Conservation (phyloP, 768 basidiomycete species). For the Phlebiopsis flavidoalba region DNA sequence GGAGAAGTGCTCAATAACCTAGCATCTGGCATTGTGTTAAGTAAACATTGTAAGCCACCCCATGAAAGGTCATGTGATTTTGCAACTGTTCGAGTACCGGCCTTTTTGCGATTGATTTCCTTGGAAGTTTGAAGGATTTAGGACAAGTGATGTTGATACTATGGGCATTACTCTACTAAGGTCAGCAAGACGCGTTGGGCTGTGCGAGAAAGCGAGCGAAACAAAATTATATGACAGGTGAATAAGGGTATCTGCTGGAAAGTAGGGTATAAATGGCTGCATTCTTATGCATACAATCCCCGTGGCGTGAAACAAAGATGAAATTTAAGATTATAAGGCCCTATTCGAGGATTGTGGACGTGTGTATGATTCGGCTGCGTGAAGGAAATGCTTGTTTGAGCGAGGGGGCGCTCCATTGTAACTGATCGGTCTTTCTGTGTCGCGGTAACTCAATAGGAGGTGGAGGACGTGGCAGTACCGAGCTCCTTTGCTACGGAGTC, state of each 20-base stretch:
- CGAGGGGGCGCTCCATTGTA: too few species aligned
- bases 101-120: slow-evolving; percentile 46
- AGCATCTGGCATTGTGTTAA: neutral
- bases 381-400: too few species aligned
- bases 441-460: too few species aligned
- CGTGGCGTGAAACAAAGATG: neutral
- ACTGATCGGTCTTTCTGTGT: too few species aligned
- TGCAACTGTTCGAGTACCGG: too few species aligned
- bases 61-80: too few species aligned
- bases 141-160: slow-evolving; percentile 28
- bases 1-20: slow-evolving; percentile 82
- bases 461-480: too few species aligned
- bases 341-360: too few species aligned
- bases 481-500: too few species aligned
- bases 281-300: neutral
- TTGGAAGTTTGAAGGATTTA: slow-evolving; percentile 60
- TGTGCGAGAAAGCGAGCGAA: slow-evolving; percentile 19
- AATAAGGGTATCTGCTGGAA: slow-evolving; percentile 14
- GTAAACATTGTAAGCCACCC: neutral
- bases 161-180: too few species aligned
- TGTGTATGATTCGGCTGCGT: too few species aligned
- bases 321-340: neutral
- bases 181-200: slow-evolving; percentile 22
- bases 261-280: slow-evolving; percentile 9
- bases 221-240: slow-evolving; percentile 20